Percentiles rank a stretch among this genome's conserved stretches.
These are phyloP conservation scores for Phyllachora maydis DNA, from an alignment of 2,329 filamentous ascomycete species.

Conservation along the genomic window DNA sequence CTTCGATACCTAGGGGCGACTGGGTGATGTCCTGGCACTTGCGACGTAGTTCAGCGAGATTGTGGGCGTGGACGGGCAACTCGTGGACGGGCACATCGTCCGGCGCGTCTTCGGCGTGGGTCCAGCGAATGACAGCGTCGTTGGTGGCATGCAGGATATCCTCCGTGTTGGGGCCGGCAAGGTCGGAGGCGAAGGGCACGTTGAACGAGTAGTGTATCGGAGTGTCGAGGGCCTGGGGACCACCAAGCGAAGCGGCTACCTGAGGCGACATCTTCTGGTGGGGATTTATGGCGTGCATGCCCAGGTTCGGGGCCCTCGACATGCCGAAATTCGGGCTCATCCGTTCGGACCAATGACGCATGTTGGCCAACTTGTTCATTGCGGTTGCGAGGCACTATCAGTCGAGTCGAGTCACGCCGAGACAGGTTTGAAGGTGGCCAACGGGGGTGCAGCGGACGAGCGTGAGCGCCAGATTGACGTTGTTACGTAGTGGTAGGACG, in stretches of 20 bases:
- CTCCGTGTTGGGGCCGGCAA: slow-evolving; percentile 80
- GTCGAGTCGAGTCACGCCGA: slow-evolving; percentile 23
- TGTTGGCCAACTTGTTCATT: slow-evolving; percentile 53
- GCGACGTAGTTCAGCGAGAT: slow-evolving; percentile 58
- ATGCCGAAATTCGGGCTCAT: slow-evolving; percentile 49
- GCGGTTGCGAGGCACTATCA: slow-evolving; percentile 13
- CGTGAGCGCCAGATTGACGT: slow-evolving; percentile 1
- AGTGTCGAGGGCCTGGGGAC: slow-evolving; percentile 51
- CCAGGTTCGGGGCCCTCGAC: slow-evolving; percentile 32
- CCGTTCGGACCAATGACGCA: slow-evolving; percentile 53
- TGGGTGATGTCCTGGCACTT: slow-evolving; percentile 70
- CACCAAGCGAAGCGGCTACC: slow-evolving; percentile 34
- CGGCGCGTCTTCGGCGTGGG: slow-evolving; percentile 69
- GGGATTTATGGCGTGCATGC: slow-evolving; percentile 32
- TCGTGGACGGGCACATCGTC: slow-evolving; percentile 74
- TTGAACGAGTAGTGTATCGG: slow-evolving; percentile 92
- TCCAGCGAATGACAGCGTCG: slow-evolving; percentile 80
- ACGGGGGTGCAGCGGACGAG: too few species aligned
- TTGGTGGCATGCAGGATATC: slow-evolving; percentile 86
- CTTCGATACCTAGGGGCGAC: slow-evolving; percentile 51
- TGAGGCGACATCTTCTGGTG: slow-evolving; percentile 34
- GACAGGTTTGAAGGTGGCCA: slow-evolving; percentile 11
- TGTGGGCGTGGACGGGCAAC: slow-evolving; percentile 77
- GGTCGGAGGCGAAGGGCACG: slow-evolving; percentile 82
- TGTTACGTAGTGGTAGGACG: neutral